These are phyloP conservation scores for Plasmodium blacklocki DNA, from an alignment of 169 alveolate genomes.

Conservation along the genomic window DNA sequence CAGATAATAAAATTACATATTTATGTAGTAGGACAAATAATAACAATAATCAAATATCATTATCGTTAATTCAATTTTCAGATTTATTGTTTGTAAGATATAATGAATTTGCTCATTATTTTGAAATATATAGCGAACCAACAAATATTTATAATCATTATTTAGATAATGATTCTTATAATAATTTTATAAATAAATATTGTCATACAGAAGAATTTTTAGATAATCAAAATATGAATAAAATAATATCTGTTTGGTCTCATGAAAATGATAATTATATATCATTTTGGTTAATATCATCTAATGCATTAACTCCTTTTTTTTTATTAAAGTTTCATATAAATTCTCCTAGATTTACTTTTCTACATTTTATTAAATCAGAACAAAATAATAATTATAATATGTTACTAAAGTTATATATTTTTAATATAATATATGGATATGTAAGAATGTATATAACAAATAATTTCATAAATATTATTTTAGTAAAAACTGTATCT, in stretches of 20 bases:
- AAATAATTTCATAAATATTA: neutral
- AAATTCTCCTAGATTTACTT: conserved; percentile 36
- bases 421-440: conserved; percentile 8
- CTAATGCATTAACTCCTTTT: conserved; percentile 42
- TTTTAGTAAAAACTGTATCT: neutral
- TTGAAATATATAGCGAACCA: conserved; percentile 25
- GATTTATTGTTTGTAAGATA: conserved; percentile 11
- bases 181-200: neutral
- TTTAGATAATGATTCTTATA: neutral
- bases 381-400: neutral
- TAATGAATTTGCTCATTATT: conserved; percentile 55
- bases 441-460: conserved; percentile 24
- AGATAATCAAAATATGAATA: neutral
- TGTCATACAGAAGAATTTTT: neutral
- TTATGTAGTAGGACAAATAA: conserved; percentile 1
- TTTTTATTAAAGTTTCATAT: conserved; percentile 36
- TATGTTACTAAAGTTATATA: conserved; percentile 17
- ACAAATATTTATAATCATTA: conserved; percentile 15
- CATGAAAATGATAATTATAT: conserved; percentile 41
- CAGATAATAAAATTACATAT: conserved; percentile 7
- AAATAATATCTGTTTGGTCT: conserved; percentile 63
- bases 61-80: conserved; percentile 20
- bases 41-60: neutral
- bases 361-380: conserved; percentile 4
- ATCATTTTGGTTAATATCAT: conserved; percentile 43